Evolutionary conservation across 169 alveolate species (phyloP).

Genomic region (Perkinsus olseni): DNA sequence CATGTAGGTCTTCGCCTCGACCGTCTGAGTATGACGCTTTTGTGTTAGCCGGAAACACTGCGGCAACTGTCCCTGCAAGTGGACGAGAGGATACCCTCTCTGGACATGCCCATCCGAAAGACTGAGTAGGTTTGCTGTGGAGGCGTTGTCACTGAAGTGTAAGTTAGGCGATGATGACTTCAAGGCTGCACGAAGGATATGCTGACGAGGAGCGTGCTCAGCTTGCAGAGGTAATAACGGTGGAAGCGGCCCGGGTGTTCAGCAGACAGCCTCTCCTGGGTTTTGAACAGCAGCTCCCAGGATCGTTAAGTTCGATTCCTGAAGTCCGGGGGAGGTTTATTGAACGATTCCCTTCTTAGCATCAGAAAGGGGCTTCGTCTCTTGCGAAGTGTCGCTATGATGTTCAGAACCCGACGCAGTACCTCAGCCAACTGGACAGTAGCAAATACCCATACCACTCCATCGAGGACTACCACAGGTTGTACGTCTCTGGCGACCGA

Average conservation of each 20-base stretch:
- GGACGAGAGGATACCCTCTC: not conserved
- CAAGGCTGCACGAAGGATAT: not conserved
- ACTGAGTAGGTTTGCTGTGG: not conserved
- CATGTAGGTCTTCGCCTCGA: not conserved
- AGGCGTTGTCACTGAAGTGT: not conserved
- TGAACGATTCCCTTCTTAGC: no score
- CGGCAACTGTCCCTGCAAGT: not conserved
- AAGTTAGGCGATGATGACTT: not conserved
- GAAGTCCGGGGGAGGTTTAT: no score
- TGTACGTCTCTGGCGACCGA: not conserved
- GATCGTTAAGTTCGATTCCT: no score
- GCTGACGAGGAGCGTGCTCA: not conserved
- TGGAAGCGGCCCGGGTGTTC: no score
- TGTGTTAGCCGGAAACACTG: not conserved
- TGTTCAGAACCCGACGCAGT: not conserved
- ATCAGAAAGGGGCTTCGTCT: no score
- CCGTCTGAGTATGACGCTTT: not conserved
- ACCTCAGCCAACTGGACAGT: not conserved
- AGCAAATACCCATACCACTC: not conserved
- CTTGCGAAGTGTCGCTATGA: not conserved
- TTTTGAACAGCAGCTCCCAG: no score
- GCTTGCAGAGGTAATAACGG: not conserved
- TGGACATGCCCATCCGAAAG: not conserved
- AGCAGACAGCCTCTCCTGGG: no score
- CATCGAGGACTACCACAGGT: not conserved